Evolutionary conservation across 2,329 filamentous ascomycete genomes (phyloP), one percentile per base, ranked within the genome.

Genomic region (Botrytis medusae): DNA sequence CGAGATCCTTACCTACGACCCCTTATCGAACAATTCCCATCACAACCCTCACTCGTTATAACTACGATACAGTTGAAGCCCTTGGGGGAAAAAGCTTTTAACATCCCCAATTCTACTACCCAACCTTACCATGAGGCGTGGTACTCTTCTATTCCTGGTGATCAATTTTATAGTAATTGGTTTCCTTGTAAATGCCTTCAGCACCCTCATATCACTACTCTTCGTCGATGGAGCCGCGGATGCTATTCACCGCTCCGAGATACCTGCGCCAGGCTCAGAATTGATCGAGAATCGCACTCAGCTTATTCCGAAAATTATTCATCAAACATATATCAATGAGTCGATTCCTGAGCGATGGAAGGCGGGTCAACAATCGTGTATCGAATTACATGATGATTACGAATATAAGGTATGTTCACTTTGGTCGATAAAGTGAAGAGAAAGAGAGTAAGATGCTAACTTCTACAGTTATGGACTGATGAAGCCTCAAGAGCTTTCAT

Each of bases 281-380:
- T 79, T 88, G 76, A 87, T 88, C 76, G 86, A 87, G 75, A 84
- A 85, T 84, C 73, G 77, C 84, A 64, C 87, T 16, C 88, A 90
- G 77, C 81, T 92, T 76, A 92, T 93, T 68, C 91, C 91, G 65
- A 92, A 92, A 82, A 93, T 93, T 79, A 92, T 93, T 73, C 91
- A 93, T 83, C 91, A 93, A 81, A 93, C 91, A 16, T 93, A 93
- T 82, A 89, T 88, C 81, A 93, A 92, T 80, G 86, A 88, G 74
- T 88, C 87, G 69, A 92, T 93, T 61, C 91, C 91, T 0, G 83
- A 82, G 74, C 86, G 88, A 72, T 93, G 91, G 91, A 82, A 85
- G 77, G 86, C 85, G n/a, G 89, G 91, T 22, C 91, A 92, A 81
- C 84, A 89, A 81, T 89, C 87, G 77, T 93, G 91, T 82, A 83